Conservation (phyloP, 148 eudicot species). For the Chenopodium quinoa region DNA sequence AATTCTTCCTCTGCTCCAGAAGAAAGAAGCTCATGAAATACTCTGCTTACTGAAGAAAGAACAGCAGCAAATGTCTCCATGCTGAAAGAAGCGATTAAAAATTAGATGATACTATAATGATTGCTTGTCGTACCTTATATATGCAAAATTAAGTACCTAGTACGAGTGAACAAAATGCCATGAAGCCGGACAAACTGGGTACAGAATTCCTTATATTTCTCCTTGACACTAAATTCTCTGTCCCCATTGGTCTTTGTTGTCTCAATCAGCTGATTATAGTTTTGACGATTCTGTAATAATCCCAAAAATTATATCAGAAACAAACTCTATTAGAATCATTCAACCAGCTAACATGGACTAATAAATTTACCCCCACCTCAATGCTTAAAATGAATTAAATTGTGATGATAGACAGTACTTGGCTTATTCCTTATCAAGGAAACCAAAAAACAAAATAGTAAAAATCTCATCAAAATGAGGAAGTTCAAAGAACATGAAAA, state of each 20-base stretch:
- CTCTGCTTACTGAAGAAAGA: conserved; percentile 40
- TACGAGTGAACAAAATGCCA: conserved; percentile 55
- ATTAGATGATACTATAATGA: not conserved
- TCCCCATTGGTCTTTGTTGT: conserved; percentile 29
- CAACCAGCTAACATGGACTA: conserved; percentile 2
- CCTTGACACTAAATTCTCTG: conserved; percentile 25
- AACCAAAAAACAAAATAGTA: not conserved
- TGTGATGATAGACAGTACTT: not conserved
- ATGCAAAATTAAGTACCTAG: conserved; percentile 36
- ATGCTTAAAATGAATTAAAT: not conserved
- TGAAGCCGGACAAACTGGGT: conserved; percentile 46
- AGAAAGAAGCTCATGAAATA: conserved; percentile 47
- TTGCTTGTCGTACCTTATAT: not conserved
- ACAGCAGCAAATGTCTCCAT: conserved; percentile 45
- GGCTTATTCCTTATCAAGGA: not conserved
- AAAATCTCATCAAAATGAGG: no score
- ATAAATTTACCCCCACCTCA: not conserved
- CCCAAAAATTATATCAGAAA: not conserved
- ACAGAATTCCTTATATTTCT: conserved; percentile 43
- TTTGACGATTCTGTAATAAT: conserved; percentile 27
- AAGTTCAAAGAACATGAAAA: not conserved
- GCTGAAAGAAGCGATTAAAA: conserved; percentile 30
- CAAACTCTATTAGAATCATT: not conserved
- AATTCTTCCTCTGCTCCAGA: conserved; percentile 49
- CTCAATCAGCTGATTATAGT: conserved; percentile 41